Base-by-base conservation (phyloP, 75 land plant species). In the Pinus taeda region DNA sequence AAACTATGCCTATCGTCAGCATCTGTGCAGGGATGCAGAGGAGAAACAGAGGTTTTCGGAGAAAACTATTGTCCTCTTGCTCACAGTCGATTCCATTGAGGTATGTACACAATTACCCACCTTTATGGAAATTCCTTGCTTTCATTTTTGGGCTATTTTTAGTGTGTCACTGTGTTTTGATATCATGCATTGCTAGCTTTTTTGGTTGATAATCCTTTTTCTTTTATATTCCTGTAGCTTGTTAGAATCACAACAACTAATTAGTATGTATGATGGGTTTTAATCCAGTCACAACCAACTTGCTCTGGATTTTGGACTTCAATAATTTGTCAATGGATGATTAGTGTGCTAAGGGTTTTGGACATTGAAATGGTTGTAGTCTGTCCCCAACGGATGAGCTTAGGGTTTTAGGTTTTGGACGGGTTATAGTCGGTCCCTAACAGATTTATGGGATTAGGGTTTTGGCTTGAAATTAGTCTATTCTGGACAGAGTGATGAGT, bases 71-170 rank as follows among this genome's bases (percentile, higher is more conserved):
- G 92, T 90, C 24, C 84, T 90, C 4, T 85, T 90, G 18, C 85
- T 90, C 74, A 88, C 87, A 24, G 92, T 88, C 36, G 92, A 90
- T 77, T 83, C 85, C 29, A 83, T 90, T 75, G 90, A 85, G 92
- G 92, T 39, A 62, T 57, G 57, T 74, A 29, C 71, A 77, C 8
- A 15, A 45, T 20, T 76, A 76, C 74, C 79, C 83, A 29, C 60
- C 65, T n/a, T 79, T 65, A 53, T 82, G 45, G 76, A 79, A 73
- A 73, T 74, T 83, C 76, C 82, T 6, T 9, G 60, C 67, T 17
- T 37, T 15, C 45, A 22, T 0, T n/a, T 18, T 63, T 21, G 3
- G 71, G 55, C 21, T n/a, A 6, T 61, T 22, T 37, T 14, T 62
- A 7, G 30, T 57, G 18, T 15, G 26, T 56, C 15, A 2, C 26